phyloP scores from a whole-genome alignment of 1,139 yeast species.

The Hansenula lynferdii region DNA sequence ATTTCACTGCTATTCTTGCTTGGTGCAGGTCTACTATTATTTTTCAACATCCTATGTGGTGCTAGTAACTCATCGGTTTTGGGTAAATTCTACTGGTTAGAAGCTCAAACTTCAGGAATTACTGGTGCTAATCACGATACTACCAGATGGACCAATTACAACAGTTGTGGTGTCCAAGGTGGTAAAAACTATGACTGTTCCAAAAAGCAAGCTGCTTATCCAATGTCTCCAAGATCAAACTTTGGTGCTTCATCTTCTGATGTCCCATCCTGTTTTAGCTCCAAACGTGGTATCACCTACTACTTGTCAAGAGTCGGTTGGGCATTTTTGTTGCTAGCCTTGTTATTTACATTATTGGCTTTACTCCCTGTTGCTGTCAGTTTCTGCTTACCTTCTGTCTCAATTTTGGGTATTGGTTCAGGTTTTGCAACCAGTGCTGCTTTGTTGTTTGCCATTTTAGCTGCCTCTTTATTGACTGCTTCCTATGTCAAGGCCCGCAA shows the following conservation, averaged over 20 bases:
- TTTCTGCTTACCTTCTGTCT: slow-evolving; percentile 26
- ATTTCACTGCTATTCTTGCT: slow-evolving; percentile 26
- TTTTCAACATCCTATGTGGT: slow-evolving; percentile 65
- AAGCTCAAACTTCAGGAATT: slow-evolving; percentile 60
- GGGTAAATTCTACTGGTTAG: slow-evolving; percentile 61
- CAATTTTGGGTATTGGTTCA: slow-evolving; percentile 8
- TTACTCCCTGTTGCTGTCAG: slow-evolving; percentile 34
- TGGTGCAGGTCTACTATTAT: slow-evolving; percentile 43
- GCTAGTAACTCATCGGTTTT: slow-evolving; percentile 42
- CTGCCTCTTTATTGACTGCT: slow-evolving; percentile 63
- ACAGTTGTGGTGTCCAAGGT: slow-evolving; percentile 46
- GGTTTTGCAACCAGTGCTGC: slow-evolving; percentile 29
- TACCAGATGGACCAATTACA: slow-evolving; percentile 73
- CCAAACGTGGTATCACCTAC: slow-evolving; percentile 46
- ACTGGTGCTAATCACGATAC: slow-evolving; percentile 39
- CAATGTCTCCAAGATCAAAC: slow-evolving; percentile 61
- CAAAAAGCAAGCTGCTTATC: slow-evolving; percentile 48
- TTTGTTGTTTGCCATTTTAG: slow-evolving; percentile 46
- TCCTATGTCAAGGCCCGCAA: slow-evolving; percentile 58
- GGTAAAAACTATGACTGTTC: slow-evolving; percentile 43
- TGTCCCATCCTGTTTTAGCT: slow-evolving; percentile 44
- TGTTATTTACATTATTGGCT: slow-evolving; percentile 51
- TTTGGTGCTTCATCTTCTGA: slow-evolving; percentile 38
- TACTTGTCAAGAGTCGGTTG: slow-evolving; percentile 64
- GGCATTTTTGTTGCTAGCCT: slow-evolving; percentile 60